Percentiles rank a stretch among this genome's conserved stretches.
phyloP scores from a whole-genome alignment of 2,329 filamentous ascomycete species.

The Aspergillus niger region DNA sequence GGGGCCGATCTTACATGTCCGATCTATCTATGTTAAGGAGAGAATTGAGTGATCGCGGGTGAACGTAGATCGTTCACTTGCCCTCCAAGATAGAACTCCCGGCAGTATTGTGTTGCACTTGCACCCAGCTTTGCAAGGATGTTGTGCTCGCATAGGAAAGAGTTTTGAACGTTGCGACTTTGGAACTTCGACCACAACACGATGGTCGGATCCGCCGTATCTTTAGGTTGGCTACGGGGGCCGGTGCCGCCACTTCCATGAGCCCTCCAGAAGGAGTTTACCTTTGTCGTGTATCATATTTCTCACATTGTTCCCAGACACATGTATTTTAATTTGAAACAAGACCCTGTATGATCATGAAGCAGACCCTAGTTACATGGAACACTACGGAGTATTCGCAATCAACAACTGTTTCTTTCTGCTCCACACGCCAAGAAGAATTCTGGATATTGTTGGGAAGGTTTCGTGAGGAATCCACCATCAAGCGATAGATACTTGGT shows the following conservation, averaged over 20 bases:
- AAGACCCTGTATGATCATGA: not conserved
- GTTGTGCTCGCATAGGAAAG: not conserved
- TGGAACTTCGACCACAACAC: not conserved
- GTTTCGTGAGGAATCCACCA: not conserved
- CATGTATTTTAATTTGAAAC: not conserved
- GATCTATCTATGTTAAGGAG: not conserved
- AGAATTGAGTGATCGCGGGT: not conserved
- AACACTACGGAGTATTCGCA: not conserved
- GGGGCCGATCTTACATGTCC: not conserved
- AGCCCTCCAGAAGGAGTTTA: not conserved
- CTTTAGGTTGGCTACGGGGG: no score
- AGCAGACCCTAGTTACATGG: not conserved
- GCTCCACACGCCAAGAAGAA: not conserved
- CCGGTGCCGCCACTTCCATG: not conserved
- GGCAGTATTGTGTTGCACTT: not conserved
- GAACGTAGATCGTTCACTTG: not conserved
- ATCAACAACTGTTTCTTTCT: not conserved
- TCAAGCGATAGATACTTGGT: not conserved
- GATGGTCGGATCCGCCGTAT: not conserved
- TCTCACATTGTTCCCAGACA: not conserved
- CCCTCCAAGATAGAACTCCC: not conserved
- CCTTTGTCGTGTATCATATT: slow-evolving; percentile 3
- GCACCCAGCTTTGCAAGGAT: not conserved
- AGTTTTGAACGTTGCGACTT: not conserved
- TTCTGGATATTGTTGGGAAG: not conserved